These are phyloP conservation scores for Candida loeiensis DNA, from an alignment of 805 yeast species.

Conservation along the genomic window DNA sequence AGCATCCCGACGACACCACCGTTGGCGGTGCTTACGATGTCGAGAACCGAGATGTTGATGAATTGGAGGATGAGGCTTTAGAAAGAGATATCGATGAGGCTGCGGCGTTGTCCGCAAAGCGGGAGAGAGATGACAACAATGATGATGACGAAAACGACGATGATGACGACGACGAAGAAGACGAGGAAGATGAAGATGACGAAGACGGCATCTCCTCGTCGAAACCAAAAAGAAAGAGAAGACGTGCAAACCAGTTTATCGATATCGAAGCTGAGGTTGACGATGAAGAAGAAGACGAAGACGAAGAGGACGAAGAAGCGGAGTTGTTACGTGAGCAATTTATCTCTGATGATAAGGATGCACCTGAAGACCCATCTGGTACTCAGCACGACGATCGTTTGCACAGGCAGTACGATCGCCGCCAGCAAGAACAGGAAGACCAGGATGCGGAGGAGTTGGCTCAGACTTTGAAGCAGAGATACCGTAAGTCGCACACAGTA, in stretches of 20 bases:
- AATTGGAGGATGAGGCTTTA: constrained; percentile 13
- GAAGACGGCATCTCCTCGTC: constrained; percentile 49
- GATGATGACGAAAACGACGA: constrained; percentile 40
- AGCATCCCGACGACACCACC: constrained; percentile 5
- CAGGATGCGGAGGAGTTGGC: constrained; percentile 95
- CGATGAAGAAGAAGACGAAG: constrained; percentile 91
- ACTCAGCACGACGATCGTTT: constrained; percentile 59
- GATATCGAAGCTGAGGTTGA: constrained; percentile 99
- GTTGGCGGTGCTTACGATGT: constrained; percentile 3
- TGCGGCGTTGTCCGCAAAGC: constrained; percentile 3
- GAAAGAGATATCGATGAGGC: constrained; percentile 13
- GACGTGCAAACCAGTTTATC: constrained; percentile 74
- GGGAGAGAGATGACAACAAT: constrained; percentile 15
- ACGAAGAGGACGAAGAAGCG: constrained; percentile 87
- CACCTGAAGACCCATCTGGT: constrained; percentile 4
- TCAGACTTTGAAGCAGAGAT: constrained; percentile 84
- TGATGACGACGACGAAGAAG: constrained; percentile 47
- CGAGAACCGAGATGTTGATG: constrained; percentile 10
- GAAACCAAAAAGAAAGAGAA: constrained; percentile 44
- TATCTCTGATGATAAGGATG: constrained; percentile 66
- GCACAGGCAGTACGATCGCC: constrained; percentile 87
- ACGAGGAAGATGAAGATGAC: constrained; percentile 45
- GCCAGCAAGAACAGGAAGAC: constrained; percentile 81
- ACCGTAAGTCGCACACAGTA: constrained; percentile 80
- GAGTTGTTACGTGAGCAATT: constrained; percentile 80